Evolutionary conservation across 495 filamentous ascomycete species (phyloP), one percentile per base, ranked within the genome.

Genomic region (Talaromyces borbonicus): DNA sequence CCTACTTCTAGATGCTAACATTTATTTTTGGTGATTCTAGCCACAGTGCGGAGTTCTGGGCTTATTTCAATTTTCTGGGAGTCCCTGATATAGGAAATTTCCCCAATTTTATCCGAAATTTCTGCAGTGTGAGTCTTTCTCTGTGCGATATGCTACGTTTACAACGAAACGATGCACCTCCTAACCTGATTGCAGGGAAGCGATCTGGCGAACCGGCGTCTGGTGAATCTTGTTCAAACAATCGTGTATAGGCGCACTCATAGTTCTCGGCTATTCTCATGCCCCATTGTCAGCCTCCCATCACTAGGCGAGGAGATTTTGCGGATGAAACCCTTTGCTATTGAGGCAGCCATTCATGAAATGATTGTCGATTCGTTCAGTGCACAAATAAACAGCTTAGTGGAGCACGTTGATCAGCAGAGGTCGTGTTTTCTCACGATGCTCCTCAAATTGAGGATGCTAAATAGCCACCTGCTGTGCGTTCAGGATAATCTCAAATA

Each of bases 11-110:
- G 6, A 18, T 16, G 32, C 32, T 36, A 36, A 36, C 11, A 1
- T 0, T 0, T 16, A n/a, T n/a, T n/a, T 53, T 16, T 0, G 22
- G 23, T 12, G 31, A 47, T 16, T 16, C 40, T 27, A 66, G 59
- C 43, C 43, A 39, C 14, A 50, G 65, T 1, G 52, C 58, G 8
- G 77, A 83, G 49, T 59, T 83, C 8, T 84, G 69, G 48, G 72
- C 80, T 0, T 80, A 78, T 50, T 71, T 86, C 43, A 65, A 73
- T 20, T 84, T 84, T 47, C 59, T 84, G 0, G 51, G 59, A 0
- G 72, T 78, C 8, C 64, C 68, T 2, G 45, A 66, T 29, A 67
- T 61, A 0, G 66, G 64, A 1, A 54, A 48, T 23, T 67, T 61
- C 35, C 41, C 59, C 4, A 52, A 57, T 2, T 84, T 83, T 53